A percentile compares a stretch with the other conserved stretches of the same genome.
Conservation (phyloP, 2,329 filamentous ascomycete species). For the Sporothrix luriei region DNA sequence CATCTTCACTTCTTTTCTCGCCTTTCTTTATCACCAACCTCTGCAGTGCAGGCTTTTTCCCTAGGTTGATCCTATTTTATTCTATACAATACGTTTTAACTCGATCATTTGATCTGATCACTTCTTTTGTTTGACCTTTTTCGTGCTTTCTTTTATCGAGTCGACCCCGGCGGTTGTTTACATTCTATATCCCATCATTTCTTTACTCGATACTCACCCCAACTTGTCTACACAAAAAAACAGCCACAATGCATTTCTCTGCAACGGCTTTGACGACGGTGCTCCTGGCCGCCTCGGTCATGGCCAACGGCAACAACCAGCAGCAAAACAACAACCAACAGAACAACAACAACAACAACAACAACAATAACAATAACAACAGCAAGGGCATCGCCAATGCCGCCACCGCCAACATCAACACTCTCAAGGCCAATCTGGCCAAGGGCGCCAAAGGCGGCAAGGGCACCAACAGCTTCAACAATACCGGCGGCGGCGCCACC, state of each 20-base stretch:
- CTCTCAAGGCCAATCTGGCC: constrained; percentile 30
- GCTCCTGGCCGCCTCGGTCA: constrained; percentile 32
- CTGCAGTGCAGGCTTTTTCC: constrained; percentile 33
- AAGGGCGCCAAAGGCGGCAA: constrained; percentile 30
- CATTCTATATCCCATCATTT: background rate
- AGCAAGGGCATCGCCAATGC: constrained; percentile 21
- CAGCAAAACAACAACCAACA: constrained; percentile 3
- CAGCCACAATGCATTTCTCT: constrained; percentile 37
- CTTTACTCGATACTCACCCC: background rate
- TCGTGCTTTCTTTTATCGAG: background rate
- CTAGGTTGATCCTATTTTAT: constrained; percentile 32
- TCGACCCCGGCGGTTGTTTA: constrained; percentile 26
- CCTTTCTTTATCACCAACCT: constrained; percentile 12
- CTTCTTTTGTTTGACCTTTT: background rate
- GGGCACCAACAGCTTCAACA: constrained; percentile 30
- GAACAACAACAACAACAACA: constrained; percentile 29
- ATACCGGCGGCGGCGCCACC: constrained; percentile 6
- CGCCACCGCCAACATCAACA: constrained; percentile 22
- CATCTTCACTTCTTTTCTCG: constrained; percentile 13
- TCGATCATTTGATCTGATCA: constrained; percentile 1
- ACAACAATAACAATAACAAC: constrained; percentile 11
- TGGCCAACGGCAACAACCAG: constrained; percentile 13
- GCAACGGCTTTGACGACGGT: constrained; percentile 33
- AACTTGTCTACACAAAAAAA: background rate
- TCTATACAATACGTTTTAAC: constrained; percentile 15